Base-by-base conservation (phyloP, 2,329 filamentous ascomycete species). In the Venturia pyrina region DNA sequence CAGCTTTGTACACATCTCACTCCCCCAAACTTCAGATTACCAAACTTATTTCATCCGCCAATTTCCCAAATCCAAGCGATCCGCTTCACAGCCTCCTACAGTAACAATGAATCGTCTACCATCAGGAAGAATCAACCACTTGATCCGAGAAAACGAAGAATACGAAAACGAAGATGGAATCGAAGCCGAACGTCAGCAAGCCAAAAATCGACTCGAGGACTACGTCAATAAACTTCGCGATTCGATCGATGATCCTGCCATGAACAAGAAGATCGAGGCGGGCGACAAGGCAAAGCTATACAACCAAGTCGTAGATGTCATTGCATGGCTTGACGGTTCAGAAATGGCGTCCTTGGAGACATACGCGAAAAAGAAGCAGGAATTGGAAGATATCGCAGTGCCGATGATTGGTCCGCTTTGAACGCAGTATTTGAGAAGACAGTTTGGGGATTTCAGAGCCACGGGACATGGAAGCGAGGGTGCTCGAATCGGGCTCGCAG, bases 141-240 rank as follows among this genome's bases (percentile, higher is more conserved):
- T 59, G 15, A 37, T 59, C 15, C 53, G 32, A 19, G 53, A 59
- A 59, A 59, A 59, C 53, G 53, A 37, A 21, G 17, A 59, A 32
- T 59, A 59, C 28, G 53, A 59, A 21, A 59, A 37, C 53, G 53
- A 59, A 59, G 53, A 59, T 32, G 53, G 53, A 8, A 37, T 59
- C 28, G 53, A 59, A 37, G 53, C 53, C 3, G 53, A 59, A 37
- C 53, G 53, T 37, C 32, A 19, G 5, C 53, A 59, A 37, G 53
- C 53, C 28, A 59, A 37, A 13, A 19, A 7, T 24, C 5, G 17
- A 8, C 53, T 59, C 53, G 53, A 59, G 24, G 32, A 34, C 15
- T 59, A 59, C 19, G 53, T 59, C 15, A 40, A 34, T n/a, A 37
- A 59, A 13, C 28, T 59, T 37, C 53, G 53, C 53, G 15, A n/a